A percentile compares a stretch with the other conserved stretches of the same genome.
Conservation (phyloP, 768 basidiomycete species). For the Fomitopsis pulvina region DNA sequence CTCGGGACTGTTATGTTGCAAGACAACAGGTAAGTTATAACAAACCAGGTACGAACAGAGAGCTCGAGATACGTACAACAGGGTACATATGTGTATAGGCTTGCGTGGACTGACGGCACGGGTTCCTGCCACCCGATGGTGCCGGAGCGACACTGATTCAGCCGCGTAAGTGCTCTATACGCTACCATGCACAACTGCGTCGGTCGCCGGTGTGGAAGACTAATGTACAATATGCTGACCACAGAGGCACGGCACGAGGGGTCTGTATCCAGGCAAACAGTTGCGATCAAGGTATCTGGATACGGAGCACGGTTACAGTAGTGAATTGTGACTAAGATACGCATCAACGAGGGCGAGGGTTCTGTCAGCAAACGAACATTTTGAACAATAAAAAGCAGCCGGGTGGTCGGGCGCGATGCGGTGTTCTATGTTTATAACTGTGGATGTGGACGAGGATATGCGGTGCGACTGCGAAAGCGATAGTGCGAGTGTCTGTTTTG, state of each 20-base stretch:
- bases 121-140: no score
- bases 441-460: not conserved
- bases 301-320: constrained; percentile 1
- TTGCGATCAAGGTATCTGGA: not conserved
- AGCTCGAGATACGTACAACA: no score
- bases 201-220: not conserved
- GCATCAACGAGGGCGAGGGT: not conserved
- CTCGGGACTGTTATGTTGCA: no score
- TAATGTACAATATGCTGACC: not conserved
- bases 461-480: constrained; percentile 6
- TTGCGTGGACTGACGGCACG: no score
- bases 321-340: constrained; percentile 8
- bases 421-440: not conserved
- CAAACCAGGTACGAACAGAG: no score
- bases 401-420: not conserved
- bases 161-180: no score
- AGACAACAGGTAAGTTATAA: no score
- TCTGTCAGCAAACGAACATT: not conserved
- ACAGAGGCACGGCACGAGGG: not conserved
- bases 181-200: no score
- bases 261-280: not conserved
- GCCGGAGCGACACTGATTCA: no score
- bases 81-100: no score
- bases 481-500: constrained; percentile 8
- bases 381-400: not conserved